Percentiles rank a stretch among this genome's conserved stretches.
Evolutionary conservation across 106 monocot genomes (phyloP).

Genomic region (Apostasia ramifera): DNA sequence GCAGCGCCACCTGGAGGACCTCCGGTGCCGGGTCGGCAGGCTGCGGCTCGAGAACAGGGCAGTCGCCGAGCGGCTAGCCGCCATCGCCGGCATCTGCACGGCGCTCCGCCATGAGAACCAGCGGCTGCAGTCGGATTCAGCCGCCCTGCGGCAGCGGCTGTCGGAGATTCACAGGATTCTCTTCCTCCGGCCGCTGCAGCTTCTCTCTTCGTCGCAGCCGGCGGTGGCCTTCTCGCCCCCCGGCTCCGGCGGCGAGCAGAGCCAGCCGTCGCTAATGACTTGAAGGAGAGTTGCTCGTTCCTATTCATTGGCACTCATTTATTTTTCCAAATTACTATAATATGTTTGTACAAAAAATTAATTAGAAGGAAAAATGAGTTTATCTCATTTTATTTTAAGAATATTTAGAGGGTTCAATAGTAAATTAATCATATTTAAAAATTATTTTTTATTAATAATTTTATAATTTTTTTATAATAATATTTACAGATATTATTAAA

Average conservation of each 20-base stretch:
- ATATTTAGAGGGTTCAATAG: too few species aligned
- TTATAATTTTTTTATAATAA: too few species aligned
- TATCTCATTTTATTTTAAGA: too few species aligned
- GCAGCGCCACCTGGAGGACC: constrained; percentile 24
- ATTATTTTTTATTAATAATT: too few species aligned
- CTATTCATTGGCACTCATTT: too few species aligned
- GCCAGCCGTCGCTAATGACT: constrained; percentile 6
- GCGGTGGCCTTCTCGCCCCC: not conserved
- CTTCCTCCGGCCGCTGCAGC: constrained; percentile 5
- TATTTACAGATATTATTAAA: too few species aligned
- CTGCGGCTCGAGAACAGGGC: constrained; percentile 8
- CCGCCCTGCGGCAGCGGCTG: not conserved
- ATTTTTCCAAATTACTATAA: too few species aligned
- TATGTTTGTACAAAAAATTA: too few species aligned
- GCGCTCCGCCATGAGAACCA: constrained; percentile 9
- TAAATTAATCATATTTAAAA: too few species aligned
- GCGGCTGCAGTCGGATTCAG: constrained; percentile 8
- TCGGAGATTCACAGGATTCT: constrained; percentile 6
- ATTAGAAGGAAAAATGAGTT: too few species aligned
- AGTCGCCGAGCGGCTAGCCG: constrained; percentile 12
- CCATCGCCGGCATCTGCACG: not conserved
- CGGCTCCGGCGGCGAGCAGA: not conserved
- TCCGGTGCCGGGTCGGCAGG: constrained; percentile 8
- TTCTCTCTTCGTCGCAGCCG: constrained; percentile 5
- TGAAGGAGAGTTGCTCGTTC: not conserved